Evolutionary conservation across 2,329 filamentous ascomycete genomes (phyloP).

Genomic region (Penicillium italicum): DNA sequence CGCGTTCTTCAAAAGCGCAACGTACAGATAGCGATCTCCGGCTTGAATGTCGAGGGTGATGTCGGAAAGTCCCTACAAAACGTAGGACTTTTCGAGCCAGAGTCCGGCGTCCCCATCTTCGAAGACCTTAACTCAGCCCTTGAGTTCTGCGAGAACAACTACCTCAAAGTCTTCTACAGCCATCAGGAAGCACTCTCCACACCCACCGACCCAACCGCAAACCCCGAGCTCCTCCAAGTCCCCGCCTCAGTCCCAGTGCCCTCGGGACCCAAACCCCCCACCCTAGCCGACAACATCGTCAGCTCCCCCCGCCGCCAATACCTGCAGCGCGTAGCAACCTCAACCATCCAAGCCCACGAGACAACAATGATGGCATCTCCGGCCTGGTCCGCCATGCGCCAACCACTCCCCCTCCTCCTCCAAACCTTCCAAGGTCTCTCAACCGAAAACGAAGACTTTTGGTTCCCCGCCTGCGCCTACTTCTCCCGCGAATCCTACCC

Average conservation of each 20-base stretch:
- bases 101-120: slow-evolving; percentile 73
- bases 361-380: slow-evolving; percentile 51
- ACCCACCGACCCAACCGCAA: slow-evolving; percentile 10
- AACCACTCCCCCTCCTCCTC: slow-evolving; percentile 85
- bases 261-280: slow-evolving; percentile 10
- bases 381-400: slow-evolving; percentile 81
- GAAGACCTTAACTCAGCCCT: slow-evolving; percentile 88
- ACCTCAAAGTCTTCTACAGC: slow-evolving; percentile 75
- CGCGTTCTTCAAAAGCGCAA: slow-evolving; percentile 72
- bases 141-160: slow-evolving; percentile 91
- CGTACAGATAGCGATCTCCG: slow-evolving; percentile 78
- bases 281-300: slow-evolving; percentile 51
- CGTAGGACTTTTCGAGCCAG: slow-evolving; percentile 74
- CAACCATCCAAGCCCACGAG: slow-evolving; percentile 61
- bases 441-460: slow-evolving; percentile 86
- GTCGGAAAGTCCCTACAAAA: slow-evolving; percentile 76
- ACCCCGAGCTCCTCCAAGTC: slow-evolving; percentile 19
- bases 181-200: slow-evolving; percentile 55
- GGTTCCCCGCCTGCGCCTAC: slow-evolving; percentile 75
- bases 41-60: slow-evolving; percentile 70
- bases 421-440: slow-evolving; percentile 93
- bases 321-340: slow-evolving; percentile 72
- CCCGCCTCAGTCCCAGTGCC: slow-evolving; percentile 26
- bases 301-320: slow-evolving; percentile 78
- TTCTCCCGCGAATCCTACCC: slow-evolving; percentile 67